A percentile compares a stretch with the other conserved stretches of the same genome.
phyloP scores from a whole-genome alignment of 2,329 filamentous ascomycete genomes.

The Blumeria graminis region DNA sequence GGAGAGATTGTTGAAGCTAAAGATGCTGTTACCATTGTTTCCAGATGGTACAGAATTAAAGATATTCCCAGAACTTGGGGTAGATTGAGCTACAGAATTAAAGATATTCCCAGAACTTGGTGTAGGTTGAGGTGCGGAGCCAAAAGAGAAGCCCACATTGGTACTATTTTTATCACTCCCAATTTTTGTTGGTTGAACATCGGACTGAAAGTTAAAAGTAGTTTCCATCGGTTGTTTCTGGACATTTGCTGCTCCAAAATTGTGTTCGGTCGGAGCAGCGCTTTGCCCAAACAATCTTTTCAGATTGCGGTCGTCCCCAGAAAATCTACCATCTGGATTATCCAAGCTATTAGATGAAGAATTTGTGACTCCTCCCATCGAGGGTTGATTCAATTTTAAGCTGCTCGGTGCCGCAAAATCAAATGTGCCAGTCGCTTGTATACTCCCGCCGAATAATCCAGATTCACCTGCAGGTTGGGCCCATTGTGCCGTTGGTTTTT shows the following conservation, averaged over 20 bases:
- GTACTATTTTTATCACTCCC: not conserved
- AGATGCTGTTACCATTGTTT: not conserved
- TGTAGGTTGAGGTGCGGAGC: constrained; percentile 4
- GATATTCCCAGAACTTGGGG: constrained; percentile 1
- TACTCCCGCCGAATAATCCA: constrained; percentile 12
- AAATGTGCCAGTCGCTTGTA: constrained; percentile 10
- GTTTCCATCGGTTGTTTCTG: not conserved
- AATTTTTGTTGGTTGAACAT: too few species aligned
- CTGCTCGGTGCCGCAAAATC: constrained; percentile 10
- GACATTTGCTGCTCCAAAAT: not conserved
- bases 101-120: constrained; percentile 2
- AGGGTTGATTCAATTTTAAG: constrained; percentile 5
- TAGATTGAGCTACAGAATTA: constrained; percentile 2
- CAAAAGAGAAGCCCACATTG: constrained; percentile 5
- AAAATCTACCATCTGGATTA: constrained; percentile 2
- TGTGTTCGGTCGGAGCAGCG: not conserved
- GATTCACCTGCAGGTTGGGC: constrained; percentile 5
- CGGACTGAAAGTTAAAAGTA: not conserved
- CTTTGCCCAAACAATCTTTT: constrained; percentile 8
- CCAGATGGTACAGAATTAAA: constrained; percentile 2
- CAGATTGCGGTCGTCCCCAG: constrained; percentile 6
- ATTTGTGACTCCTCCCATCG: not conserved
- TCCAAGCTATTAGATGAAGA: not conserved
- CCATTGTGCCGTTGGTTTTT: not conserved
- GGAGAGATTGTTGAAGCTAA: constrained; percentile 1